Evolutionary conservation across 805 yeast species (phyloP), one percentile per base, ranked within the genome.

Genomic region (Yarrowia sp.): DNA sequence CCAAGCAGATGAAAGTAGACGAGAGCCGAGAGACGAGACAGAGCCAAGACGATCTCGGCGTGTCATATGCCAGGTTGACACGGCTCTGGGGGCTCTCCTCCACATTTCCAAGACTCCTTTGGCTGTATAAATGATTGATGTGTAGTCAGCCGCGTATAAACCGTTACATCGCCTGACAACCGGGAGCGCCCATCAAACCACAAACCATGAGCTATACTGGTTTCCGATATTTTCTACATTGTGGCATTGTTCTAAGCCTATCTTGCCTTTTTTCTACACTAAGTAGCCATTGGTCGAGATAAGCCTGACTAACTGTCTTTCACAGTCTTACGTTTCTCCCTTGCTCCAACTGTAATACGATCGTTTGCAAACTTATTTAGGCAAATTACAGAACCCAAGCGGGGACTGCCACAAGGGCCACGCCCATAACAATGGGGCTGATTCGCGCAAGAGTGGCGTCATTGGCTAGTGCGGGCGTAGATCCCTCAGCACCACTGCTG

Each of bases 391-490:
- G 16, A 28, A 28, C 41, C 21, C 8, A 22, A 33, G 58, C 58
- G 58, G 58, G 58, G 41, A 35, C 32, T 2, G 41, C 58, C 38
- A 51, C 30, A 16, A 51, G 41, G 38, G 21, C 24, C 12, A 30
- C 54, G 54, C 54, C 58, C 58, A 51, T 51, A 30, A 51, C 41
- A 41, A 51, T 51, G 58, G 58, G 58, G 58, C 58, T 51, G 58
- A 51, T 33, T 33, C 58, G 58, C 58, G 58, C 58, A 30, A 51
- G 41, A 51, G 58, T 51, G 58, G 58, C 58, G 58, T 12, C 41
- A 35, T 51, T 51, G 41, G 58, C 58, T 24, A 19, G 58, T 9
- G 33, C 41, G 21, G 58, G 58, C n/a, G 58, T 17, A 21, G 56
- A 49, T 49, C 56, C 56, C 22, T 38, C 38, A 49, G 12, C 33